Evolutionary conservation across 2,329 filamentous ascomycete genomes (phyloP).

Genomic region (Anthostomella pinea): DNA sequence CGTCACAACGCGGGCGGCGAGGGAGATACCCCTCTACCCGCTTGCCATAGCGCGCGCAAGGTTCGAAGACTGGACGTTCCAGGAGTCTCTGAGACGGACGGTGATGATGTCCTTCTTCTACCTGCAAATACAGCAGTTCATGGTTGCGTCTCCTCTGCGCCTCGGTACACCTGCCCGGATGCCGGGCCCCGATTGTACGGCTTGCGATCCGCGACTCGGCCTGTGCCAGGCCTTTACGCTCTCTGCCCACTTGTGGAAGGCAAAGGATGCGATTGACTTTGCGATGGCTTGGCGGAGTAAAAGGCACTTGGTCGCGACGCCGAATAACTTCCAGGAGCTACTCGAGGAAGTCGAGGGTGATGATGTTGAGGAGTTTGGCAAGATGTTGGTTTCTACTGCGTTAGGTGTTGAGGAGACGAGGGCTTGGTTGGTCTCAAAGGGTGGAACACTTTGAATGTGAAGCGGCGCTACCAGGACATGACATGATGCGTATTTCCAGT

Average conservation of each 20-base stretch:
- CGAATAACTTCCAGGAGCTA: slow-evolving; percentile 6
- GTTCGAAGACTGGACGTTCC: slow-evolving; percentile 16
- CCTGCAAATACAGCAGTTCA: slow-evolving; percentile 11
- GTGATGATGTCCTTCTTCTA: slow-evolving; percentile 12
- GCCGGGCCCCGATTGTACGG: too few relatives aligned
- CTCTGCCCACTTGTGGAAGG: slow-evolving; percentile 19
- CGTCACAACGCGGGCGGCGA: too few relatives aligned
- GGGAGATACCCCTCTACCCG: slow-evolving; percentile 13
- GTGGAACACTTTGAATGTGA: slow-evolving; percentile 3
- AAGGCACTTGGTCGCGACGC: slow-evolving; percentile 10
- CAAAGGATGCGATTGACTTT: slow-evolving; percentile 14
- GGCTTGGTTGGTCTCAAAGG: slow-evolving; percentile 15
- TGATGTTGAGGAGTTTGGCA: slow-evolving; percentile 15
- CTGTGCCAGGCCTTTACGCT: slow-evolving; percentile 15
- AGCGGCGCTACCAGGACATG: too few relatives aligned
- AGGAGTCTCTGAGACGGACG: slow-evolving; percentile 16
- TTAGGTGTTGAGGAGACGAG: slow-evolving; percentile 15
- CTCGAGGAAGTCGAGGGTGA: slow-evolving; percentile 5
- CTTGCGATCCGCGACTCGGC: slow-evolving; percentile 5
- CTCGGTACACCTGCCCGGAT: too few relatives aligned
- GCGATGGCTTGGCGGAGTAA: slow-evolving; percentile 16
- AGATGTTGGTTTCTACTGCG: slow-evolving; percentile 12
- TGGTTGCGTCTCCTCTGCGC: too few relatives aligned
- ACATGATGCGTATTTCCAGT: too few relatives aligned
- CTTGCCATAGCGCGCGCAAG: slow-evolving; percentile 11